Conservation (phyloP, 441 rosid genomes). For the Corymbia calophylla region DNA sequence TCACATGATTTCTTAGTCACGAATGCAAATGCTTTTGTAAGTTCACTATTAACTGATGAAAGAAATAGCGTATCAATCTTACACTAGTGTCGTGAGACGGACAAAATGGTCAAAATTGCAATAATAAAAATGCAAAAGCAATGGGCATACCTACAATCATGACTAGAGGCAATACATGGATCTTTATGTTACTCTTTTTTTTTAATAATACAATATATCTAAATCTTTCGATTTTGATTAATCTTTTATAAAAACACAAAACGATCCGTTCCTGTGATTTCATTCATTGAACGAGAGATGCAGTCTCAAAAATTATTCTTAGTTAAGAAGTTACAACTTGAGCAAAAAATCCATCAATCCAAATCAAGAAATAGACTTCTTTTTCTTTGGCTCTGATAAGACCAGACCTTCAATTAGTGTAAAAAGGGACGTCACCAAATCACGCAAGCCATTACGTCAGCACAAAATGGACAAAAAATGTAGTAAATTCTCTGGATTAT, state of each 20-base stretch:
- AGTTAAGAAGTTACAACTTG: background rate
- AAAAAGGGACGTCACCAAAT: background rate
- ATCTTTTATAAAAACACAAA: background rate
- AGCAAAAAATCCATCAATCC: background rate
- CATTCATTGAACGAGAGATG: background rate
- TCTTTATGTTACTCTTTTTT: background rate
- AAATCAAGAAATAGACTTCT: background rate
- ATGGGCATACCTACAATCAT: background rate
- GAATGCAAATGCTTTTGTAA: background rate
- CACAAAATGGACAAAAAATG: background rate
- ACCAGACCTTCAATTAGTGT: background rate
- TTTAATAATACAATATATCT: background rate
- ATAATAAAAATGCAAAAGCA: background rate
- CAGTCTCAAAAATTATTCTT: background rate
- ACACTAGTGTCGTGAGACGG: background rate
- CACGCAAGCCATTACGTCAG: background rate
- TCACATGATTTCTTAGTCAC: background rate
- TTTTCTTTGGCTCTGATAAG: background rate
- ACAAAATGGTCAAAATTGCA: background rate
- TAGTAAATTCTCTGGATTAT: background rate
- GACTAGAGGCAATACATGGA: background rate
- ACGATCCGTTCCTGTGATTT: background rate
- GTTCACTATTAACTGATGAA: background rate
- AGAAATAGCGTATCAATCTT: background rate
- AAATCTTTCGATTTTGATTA: background rate